Conservation (phyloP, 2,329 filamentous ascomycete species). For the Xylaria sp. region DNA sequence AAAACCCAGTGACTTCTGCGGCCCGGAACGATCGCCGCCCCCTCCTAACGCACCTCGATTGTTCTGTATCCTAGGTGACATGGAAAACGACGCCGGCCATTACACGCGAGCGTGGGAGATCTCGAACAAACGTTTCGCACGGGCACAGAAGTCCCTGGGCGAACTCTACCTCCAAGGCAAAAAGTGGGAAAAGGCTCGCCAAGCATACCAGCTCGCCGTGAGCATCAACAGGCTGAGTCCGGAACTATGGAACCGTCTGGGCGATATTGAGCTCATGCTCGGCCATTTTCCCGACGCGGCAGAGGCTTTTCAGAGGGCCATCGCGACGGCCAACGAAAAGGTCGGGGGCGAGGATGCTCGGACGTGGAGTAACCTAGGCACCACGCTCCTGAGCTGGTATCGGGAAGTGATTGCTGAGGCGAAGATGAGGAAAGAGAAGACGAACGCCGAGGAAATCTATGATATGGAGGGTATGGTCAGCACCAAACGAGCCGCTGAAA, state of each 20-base stretch:
- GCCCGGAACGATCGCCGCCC: conserved; percentile 73
- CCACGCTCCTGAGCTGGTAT: conserved; percentile 78
- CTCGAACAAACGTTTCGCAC: conserved; percentile 80
- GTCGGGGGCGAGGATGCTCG: conserved; percentile 89
- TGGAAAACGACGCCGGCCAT: conserved; percentile 77
- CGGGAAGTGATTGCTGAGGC: conserved; percentile 59
- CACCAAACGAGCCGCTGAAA: conserved; percentile 46
- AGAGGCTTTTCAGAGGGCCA: conserved; percentile 83
- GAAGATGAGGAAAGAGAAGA: conserved; percentile 41
- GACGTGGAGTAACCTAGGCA: conserved; percentile 94
- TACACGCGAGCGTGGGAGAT: conserved; percentile 91
- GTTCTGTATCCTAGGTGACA: conserved; percentile 92
- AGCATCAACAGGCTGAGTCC: conserved; percentile 83
- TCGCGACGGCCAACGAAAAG: conserved; percentile 67
- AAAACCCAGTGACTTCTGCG: conserved; percentile 63
- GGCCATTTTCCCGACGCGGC: conserved; percentile 81
- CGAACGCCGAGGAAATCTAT: conserved; percentile 38
- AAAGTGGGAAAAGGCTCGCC: conserved; percentile 74
- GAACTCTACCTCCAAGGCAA: conserved; percentile 76
- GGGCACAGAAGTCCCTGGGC: conserved; percentile 88
- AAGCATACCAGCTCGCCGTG: conserved; percentile 82
- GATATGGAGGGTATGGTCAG: conserved; percentile 43
- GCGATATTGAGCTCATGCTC: conserved; percentile 85
- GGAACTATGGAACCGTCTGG: conserved; percentile 87
- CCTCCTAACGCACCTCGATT: conserved; percentile 86